Conservation (phyloP, 2,329 filamentous ascomycete species). For the Exophiala calicioides region DNA sequence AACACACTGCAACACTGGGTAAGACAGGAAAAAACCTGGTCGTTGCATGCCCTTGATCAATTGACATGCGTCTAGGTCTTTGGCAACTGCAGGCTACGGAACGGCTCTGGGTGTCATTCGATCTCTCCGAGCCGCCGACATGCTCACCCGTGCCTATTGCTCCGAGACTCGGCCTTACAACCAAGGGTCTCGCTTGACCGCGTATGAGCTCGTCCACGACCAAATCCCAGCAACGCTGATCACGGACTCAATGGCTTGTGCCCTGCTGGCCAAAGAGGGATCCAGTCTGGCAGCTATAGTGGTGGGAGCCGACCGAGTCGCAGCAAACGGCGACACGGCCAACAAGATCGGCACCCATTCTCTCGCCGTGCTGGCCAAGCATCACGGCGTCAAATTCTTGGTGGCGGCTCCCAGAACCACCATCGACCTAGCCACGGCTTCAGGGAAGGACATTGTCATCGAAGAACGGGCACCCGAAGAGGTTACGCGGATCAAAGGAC, state of each 20-base stretch:
- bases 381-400: slow-evolving; percentile 90
- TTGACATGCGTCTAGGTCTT: slow-evolving; percentile 58
- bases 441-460: slow-evolving; percentile 80
- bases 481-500: slow-evolving; percentile 80
- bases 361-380: slow-evolving; percentile 82
- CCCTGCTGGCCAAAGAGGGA: slow-evolving; percentile 64
- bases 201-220: slow-evolving; percentile 95
- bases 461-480: slow-evolving; percentile 82
- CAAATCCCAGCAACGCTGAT: slow-evolving; percentile 86
- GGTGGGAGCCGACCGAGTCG: slow-evolving; percentile 92
- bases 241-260: slow-evolving; percentile 94
- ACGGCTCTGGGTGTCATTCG: slow-evolving; percentile 94
- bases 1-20: slow-evolving; percentile 98
- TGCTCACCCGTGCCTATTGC: slow-evolving; percentile 84
- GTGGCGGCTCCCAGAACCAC: slow-evolving; percentile 94
- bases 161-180: slow-evolving; percentile 98
- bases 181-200: slow-evolving; percentile 90
- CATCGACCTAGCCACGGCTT: slow-evolving; percentile 79
- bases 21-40: too few species aligned
- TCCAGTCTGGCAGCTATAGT: slow-evolving; percentile 81
- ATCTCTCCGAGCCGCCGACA: slow-evolving; percentile 66
- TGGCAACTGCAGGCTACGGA: slow-evolving; percentile 96
- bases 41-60: too few species aligned
- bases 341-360: slow-evolving; percentile 98
- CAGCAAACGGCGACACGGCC: slow-evolving; percentile 93